A percentile compares a stretch with the other conserved stretches of the same genome.
These are phyloP conservation scores for Bruguiera gymnorhiza DNA, from an alignment of 345 rosid species.

Conservation along the genomic window DNA sequence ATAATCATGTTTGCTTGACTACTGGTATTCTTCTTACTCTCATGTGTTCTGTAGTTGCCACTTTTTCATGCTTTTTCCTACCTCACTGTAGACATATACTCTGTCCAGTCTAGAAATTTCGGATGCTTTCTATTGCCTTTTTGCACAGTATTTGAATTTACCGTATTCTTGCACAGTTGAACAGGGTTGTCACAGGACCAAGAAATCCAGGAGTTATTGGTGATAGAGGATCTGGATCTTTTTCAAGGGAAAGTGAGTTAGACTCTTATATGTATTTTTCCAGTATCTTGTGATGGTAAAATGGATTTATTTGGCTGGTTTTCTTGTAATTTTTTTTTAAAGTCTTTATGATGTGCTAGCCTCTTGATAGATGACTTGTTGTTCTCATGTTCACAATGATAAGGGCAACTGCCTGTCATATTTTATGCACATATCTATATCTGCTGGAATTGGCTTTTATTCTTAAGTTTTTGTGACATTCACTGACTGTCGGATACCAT, in stretches of 20 bases:
- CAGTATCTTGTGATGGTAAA: not conserved
- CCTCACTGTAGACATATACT: not conserved
- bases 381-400: not conserved
- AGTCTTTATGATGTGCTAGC: not conserved
- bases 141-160: slow-evolving; percentile 4
- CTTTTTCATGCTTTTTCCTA: not conserved
- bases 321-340: not conserved
- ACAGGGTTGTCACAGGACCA: slow-evolving; percentile 92
- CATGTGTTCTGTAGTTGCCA: not conserved
- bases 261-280: not conserved
- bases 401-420: too few species aligned
- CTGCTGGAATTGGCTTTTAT: not conserved
- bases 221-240: slow-evolving; percentile 89
- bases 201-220: slow-evolving; percentile 92
- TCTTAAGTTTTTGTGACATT: too few species aligned
- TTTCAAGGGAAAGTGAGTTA: slow-evolving; percentile 97
- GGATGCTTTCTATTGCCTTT: not conserved
- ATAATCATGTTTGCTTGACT: not conserved
- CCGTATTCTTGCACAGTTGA: slow-evolving; percentile 48
- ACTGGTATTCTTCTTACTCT: not conserved
- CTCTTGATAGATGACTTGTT: not conserved
- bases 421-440: not conserved
- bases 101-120: not conserved
- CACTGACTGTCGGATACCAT: too few species aligned
- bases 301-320: not conserved